Evolutionary conservation across 176 grass and related monocot species (phyloP), one percentile per base, ranked within the genome.

Genomic region (Rhipidocladum racemiflorum): DNA sequence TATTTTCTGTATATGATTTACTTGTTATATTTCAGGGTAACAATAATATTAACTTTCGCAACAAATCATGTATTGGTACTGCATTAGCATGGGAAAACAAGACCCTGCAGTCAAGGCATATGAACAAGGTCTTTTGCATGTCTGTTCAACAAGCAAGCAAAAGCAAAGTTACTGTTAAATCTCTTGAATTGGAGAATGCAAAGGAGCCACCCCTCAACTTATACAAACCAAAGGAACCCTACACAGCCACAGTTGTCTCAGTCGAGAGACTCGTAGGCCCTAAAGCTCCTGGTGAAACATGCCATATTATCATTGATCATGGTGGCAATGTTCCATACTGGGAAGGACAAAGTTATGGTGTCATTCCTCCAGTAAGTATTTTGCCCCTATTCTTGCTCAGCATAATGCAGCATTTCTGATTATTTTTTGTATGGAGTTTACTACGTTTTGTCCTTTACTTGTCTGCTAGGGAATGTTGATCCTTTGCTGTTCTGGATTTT

Each of bases 251-350:
- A 32, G 88, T 98, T 69, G 50, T 95, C 53, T 93, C 91, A 0
- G 90, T 98, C n/a, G 95, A 98, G 74, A 98, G 88, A 75, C 36
- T 98, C 83, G 95, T 98, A 60, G 95, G 92, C 4, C 90, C 90
- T 32, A 86, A 91, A 88, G 84, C 92, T 30, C 95, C 95, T 73
- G 92, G 95, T 43, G 95, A 95, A 81, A 98, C 90, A 76, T 95
- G 92, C 63, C 95, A 98, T 63, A 84, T 98, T 84, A 84, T 98
- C 28, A 95, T 98, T 82, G 88, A 95, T 84, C 92, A 98, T 87
- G 92, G 88, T 39, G 95, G 90, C 57, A 90, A 95, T 60, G 95
- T 95, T 34, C 95, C 95, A 49, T 98, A 95, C 46, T 95, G 92
- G 95, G 95, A 98, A 90, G 95, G 95, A 30, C 95, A 98, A 77